Conservation (phyloP, 2,329 filamentous ascomycete genomes). For the Ascocoryne sarcoides region DNA sequence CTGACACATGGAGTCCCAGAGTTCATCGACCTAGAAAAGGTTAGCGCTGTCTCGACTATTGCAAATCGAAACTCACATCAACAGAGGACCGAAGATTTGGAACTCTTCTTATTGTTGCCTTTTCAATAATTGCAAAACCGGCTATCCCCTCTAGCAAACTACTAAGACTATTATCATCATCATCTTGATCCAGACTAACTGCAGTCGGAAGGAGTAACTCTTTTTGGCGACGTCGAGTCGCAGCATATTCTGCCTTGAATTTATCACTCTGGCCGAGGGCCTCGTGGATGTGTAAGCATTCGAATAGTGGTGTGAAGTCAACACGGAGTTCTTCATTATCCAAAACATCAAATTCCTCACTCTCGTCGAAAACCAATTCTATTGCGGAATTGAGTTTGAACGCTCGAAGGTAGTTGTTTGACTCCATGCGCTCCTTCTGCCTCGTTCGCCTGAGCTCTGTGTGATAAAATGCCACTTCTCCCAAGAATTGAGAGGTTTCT, state of each 20-base stretch:
- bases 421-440: slow-evolving; percentile 74
- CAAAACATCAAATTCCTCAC: slow-evolving; percentile 88
- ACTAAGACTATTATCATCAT: slow-evolving; percentile 84
- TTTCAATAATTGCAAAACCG: slow-evolving; percentile 94
- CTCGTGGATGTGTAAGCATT: slow-evolving; percentile 93
- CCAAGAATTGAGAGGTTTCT: slow-evolving; percentile 91
- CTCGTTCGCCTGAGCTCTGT: slow-evolving; percentile 78
- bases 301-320: slow-evolving; percentile 88
- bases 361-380: slow-evolving; percentile 90
- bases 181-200: slow-evolving; percentile 71
- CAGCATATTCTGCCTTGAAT: slow-evolving; percentile 85
- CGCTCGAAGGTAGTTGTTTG: slow-evolving; percentile 63
- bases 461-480: slow-evolving; percentile 94
- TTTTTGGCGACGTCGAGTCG: slow-evolving; percentile 82
- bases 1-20: slow-evolving; percentile 98
- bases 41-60: slow-evolving; percentile 9
- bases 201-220: slow-evolving; percentile 74
- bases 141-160: slow-evolving; percentile 88
- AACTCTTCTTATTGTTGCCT: slow-evolving; percentile 79
- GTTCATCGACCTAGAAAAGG: slow-evolving; percentile 70
- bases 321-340: slow-evolving; percentile 94
- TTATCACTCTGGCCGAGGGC: slow-evolving; percentile 87
- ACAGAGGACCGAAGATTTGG: slow-evolving; percentile 72
- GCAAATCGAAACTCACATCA: slow-evolving; percentile 55
- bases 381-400: slow-evolving; percentile 95